Base-by-base conservation (phyloP, 2,329 filamentous ascomycete genomes). In the Davidsoniella eucalypti region DNA sequence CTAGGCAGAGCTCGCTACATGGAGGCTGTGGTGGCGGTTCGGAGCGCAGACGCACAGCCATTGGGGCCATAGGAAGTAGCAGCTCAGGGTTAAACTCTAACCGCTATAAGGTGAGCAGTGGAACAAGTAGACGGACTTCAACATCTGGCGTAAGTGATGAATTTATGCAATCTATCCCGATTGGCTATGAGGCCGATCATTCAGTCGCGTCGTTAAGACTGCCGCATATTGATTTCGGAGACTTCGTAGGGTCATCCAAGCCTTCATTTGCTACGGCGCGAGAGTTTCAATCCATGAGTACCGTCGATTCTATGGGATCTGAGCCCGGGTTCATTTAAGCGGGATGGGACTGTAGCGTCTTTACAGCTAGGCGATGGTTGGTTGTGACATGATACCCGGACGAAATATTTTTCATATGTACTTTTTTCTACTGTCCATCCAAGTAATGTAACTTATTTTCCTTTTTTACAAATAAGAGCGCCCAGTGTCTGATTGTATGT, bases 281-380 rank as follows among this genome's bases (percentile, higher is more conserved):
- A 17, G 51, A 53, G 33, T 50, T 53, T 33, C 47, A 53, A 45
- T 40, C 47, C 14, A 53, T 53, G 51, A 53, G 51, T 43, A 53
- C 47, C 16, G 47, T 53, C 10, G 25, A 44, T 21, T 53, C 51
- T 9, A 42, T 50, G 21, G 47, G 40, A 17, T 50, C 51, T 17
- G 47, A 50, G 29, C 38, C 47, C 6, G 51, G 47, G 21, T 53
- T 47, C 21, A 49, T 52, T 33, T 52, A 25, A 25, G 23, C 26
- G 7, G 21, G n/a, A 12, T 25, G 12, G 17, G 41, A 25, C n/a
- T 43, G 18, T 43, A 25, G 41, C 41, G 21, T 23, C 21, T 23
- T 4, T 33, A 33, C 29, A 33, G 29, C 12, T 33, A 12, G 29
- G 29, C 4, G 29, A 33, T 12, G 2, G 29, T 33, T 29, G 26